Evolutionary conservation across 2,329 filamentous ascomycete genomes (phyloP), one percentile per base, ranked within the genome.

Genomic region (Aspergillus pseudotamarii): DNA sequence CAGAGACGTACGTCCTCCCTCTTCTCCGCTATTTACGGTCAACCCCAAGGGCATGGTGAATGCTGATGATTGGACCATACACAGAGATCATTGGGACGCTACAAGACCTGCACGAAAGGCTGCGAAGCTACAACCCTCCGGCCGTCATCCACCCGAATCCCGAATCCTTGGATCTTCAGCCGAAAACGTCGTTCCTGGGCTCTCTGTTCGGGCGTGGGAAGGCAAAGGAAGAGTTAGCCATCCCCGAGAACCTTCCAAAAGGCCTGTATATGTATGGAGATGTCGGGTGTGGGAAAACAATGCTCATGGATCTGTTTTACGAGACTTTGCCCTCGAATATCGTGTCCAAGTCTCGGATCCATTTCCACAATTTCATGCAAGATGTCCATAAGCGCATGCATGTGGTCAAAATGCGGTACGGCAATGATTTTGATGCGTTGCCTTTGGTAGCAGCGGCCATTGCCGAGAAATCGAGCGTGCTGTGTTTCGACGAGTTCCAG

Each of bases 311-410:
- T 76, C 83, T 99, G 57, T 97, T 98, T 78, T 97, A 94, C 81
- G 94, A 98, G 68, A 97, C 94, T 0, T 82, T 98, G 26, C 95
- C 95, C 0, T 77, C 82, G 19, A 90, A 90, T 64, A 93, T 98
- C 68, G 86, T 84, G 62, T 88, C 88, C 36, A 97, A 97, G 82
- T 96, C 90, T 54, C 86, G 95, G 55, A 97, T 99, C 73, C 95
- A 99, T 82, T 99, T 99, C 80, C 93, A 98, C 83, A 97, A 97
- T 78, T 99, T 99, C 83, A 99, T 99, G 95, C 95, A 98, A 78
- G 92, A 96, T 77, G 91, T 98, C 56, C 95, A 99, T 81, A 93
- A 90, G 77, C 86, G 94, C 64, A 82, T 98, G 72, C 95, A 98
- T 81, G 88, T 88, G 75, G 89, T 96, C 80, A 97, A 97, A 82